Base-by-base conservation (phyloP, 2,329 filamentous ascomycete species). In the Laburnicola sp. region DNA sequence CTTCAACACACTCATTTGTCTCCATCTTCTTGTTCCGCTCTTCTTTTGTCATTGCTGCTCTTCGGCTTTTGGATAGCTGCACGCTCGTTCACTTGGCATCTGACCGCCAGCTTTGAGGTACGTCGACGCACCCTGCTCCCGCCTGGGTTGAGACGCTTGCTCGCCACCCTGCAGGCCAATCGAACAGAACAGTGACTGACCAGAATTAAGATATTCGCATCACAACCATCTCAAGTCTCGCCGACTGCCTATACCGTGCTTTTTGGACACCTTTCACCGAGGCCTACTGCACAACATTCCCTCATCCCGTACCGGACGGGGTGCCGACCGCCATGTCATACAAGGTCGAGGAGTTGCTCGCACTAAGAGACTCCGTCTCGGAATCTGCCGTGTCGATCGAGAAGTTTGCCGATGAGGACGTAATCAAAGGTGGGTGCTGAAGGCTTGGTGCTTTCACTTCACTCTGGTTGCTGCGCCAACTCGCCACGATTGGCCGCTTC, bases 321-420 rank as follows among this genome's bases (percentile, higher is more conserved):
- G 54, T 48, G 46, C 28, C 43, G 42, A 25, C 50, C 28, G 46
- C 41, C 35, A 71, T 72, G 69, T 68, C 69, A 54, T 75, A 74
- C 60, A 74, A 70, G 48, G 71, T 74, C 7, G 72, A 74, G 48
- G 72, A 75, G 58, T 62, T 75, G 7, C 66, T 75, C 31, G 73
- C 73, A 38, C 62, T 75, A 31, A 63, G 73, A 38, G 70, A 71
- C 50, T 75, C 73, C 1, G 71, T 73, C 2, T 74, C 73, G 6
- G 73, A 75, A 56, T 74, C 72, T 27, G 69, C 72, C 8, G 71
- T 75, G 25, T 75, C 72, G 10, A 63, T 75, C 25, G 73, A 75
- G 42, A 73, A 67, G 53, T 75, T 75, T 47, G 65, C 66, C 11
- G 68, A 74, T 48, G 73, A 75, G 57, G 72, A 75, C 48, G 70